Percentiles rank a stretch among this genome's conserved stretches.
phyloP scores from a whole-genome alignment of 1,284 basidiomycete genomes.

The Wallemia hederae region DNA sequence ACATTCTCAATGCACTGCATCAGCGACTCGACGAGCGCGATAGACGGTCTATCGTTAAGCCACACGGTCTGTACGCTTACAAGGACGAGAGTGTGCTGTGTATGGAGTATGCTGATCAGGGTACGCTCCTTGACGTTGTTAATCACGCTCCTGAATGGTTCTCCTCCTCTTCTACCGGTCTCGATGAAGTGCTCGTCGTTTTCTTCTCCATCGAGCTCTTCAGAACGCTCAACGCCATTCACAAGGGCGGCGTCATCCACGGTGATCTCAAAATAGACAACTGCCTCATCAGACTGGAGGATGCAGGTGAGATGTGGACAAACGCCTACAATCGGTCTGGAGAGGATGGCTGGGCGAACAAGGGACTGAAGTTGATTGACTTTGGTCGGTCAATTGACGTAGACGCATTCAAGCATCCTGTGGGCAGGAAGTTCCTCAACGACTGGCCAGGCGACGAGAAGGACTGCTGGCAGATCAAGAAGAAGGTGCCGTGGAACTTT shows the following conservation, averaged over 20 bases:
- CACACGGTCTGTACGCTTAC: conserved; percentile 49
- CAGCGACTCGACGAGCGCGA: conserved; percentile 27
- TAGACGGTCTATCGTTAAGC: conserved; percentile 35
- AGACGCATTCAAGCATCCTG: conserved; percentile 31
- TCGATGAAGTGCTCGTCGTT: conserved; percentile 78
- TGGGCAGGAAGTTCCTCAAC: conserved; percentile 45
- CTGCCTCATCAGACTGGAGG: conserved; percentile 66
- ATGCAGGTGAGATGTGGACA: conserved; percentile 46
- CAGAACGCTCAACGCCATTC: conserved; percentile 52
- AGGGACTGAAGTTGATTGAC: conserved; percentile 80
- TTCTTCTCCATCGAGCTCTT: conserved; percentile 86
- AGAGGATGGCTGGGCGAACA: conserved; percentile 48
- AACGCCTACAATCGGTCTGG: conserved; percentile 44
- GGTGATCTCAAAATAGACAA: conserved; percentile 99
- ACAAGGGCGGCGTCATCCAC: conserved; percentile 58
- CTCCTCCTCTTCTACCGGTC: conserved; percentile 17
- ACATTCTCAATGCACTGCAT: conserved; percentile 52
- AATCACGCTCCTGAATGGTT: conserved; percentile 42
- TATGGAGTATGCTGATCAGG: conserved; percentile 65
- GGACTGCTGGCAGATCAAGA: conserved; percentile 72
- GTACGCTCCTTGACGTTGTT: conserved; percentile 72
- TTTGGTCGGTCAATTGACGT: conserved; percentile 84
- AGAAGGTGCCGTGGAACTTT: conserved; percentile 59
- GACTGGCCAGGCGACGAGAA: conserved; percentile 65
- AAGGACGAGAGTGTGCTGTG: conserved; percentile 70